Evolutionary conservation across 192 early-diverging fungal species (phyloP).

Genomic region (Coemansia sp.): DNA sequence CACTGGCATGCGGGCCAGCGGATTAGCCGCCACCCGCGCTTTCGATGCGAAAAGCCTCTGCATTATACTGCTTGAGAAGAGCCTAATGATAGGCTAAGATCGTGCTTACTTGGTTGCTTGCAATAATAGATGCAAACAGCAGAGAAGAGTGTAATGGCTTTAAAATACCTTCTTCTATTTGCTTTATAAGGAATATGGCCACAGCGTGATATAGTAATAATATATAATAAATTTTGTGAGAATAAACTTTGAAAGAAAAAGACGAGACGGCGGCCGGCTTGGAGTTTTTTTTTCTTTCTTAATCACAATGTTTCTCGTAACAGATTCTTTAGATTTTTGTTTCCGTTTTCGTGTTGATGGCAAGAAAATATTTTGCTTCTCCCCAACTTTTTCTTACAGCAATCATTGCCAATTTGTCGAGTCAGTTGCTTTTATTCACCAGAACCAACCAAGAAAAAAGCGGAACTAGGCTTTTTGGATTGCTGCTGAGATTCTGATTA

Average conservation of each 20-base stretch:
- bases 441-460: no score
- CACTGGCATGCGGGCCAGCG: constrained; percentile 2
- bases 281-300: not conserved
- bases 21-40: not conserved
- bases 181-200: not conserved
- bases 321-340: not conserved
- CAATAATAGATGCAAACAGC: not conserved
- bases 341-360: not conserved
- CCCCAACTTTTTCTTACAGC: not conserved
- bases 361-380: not conserved
- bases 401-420: not conserved
- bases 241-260: not conserved
- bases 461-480: no score
- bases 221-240: not conserved
- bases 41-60: constrained; percentile 1
- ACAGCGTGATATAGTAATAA: constrained; percentile 1
- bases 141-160: not conserved
- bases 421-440: not conserved
- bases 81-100: not conserved
- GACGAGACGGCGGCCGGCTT: not conserved
- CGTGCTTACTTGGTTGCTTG: not conserved
- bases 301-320: not conserved
- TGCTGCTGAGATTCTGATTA: no score
- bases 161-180: not conserved
- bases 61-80: not conserved